phyloP scores from a whole-genome alignment of 2,329 filamentous ascomycete genomes.

The Exophiala calicioides region DNA sequence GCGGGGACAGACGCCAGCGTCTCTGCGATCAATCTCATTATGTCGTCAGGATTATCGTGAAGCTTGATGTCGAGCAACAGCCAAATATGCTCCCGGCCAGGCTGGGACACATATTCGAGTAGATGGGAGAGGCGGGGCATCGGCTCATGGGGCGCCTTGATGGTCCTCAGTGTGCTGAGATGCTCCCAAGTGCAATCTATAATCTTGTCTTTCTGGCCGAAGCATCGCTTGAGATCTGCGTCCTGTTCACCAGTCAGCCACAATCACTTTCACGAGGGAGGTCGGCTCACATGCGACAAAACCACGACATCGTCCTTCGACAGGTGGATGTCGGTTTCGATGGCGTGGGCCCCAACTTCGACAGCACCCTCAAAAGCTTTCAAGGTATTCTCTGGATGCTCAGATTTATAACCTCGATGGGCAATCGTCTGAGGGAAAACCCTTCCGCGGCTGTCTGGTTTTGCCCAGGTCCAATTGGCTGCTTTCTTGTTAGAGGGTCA shows the following conservation, averaged over 20 bases:
- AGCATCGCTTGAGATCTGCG: conserved; percentile 74
- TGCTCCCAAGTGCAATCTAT: conserved; percentile 76
- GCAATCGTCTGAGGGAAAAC: conserved; percentile 42
- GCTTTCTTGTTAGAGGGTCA: conserved; percentile 7
- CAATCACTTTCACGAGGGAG: not conserved
- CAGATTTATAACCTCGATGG: conserved; percentile 60
- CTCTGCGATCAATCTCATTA: conserved; percentile 69
- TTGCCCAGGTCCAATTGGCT: conserved; percentile 35
- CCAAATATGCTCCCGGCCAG: conserved; percentile 70
- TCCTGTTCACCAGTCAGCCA: conserved; percentile 56
- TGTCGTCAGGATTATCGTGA: conserved; percentile 55
- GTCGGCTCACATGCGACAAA: conserved; percentile 68
- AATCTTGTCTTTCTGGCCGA: conserved; percentile 70
- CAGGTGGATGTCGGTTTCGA: conserved; percentile 88
- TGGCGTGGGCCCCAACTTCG: conserved; percentile 70
- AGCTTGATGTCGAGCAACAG: conserved; percentile 81
- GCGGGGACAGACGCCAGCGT: conserved; percentile 59
- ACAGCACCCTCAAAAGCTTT: conserved; percentile 74
- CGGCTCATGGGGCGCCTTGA: conserved; percentile 65
- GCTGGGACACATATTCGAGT: conserved; percentile 67
- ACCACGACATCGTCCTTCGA: conserved; percentile 82
- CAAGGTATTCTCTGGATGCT: conserved; percentile 84
- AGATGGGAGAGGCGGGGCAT: conserved; percentile 77
- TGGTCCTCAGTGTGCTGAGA: conserved; percentile 67
- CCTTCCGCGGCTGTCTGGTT: conserved; percentile 23